Conservation (phyloP, 352 stramenopile genomes). For the Globisporangium perplexum region DNA sequence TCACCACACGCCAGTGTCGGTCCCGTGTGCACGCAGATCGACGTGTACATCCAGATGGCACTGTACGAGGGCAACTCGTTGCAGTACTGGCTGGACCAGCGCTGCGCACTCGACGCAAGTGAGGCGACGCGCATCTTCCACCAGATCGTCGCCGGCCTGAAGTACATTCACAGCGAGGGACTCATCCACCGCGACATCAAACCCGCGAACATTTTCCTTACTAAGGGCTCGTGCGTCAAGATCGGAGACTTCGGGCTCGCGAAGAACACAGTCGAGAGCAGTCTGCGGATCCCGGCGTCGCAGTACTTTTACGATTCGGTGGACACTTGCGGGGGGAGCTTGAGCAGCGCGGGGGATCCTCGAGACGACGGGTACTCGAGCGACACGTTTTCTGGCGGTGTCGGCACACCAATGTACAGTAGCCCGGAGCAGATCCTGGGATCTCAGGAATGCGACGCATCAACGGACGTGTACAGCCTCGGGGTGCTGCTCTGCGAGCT, state of each 20-base stretch:
- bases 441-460: conserved; percentile 28
- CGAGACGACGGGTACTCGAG: conserved; percentile 11
- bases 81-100: conserved; percentile 67
- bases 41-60: conserved; percentile 93
- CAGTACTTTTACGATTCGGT: conserved; percentile 45
- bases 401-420: conserved; percentile 70
- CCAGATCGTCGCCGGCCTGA: conserved; percentile 66
- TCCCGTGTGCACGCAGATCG: conserved; percentile 62
- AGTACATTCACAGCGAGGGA: conserved; percentile 70
- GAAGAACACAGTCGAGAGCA: conserved; percentile 61
- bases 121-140: conserved; percentile 70
- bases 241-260: conserved; percentile 82
- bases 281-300: conserved; percentile 43
- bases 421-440: conserved; percentile 64
- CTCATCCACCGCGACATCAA: conserved; percentile 82
- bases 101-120: conserved; percentile 22
- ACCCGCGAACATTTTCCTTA: conserved; percentile 79
- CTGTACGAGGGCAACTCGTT: conserved; percentile 90
- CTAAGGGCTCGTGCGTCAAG: conserved; percentile 64
- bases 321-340: conserved; percentile 13
- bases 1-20: conserved; percentile 11
- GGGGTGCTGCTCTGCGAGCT: conserved; percentile 69
- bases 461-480: conserved; percentile 72
- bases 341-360: conserved; percentile 19
- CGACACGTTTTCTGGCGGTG: conserved; percentile 54